Evolutionary conservation across 495 filamentous ascomycete species (phyloP), one percentile per base, ranked within the genome.

Genomic region (Rhizodiscina lignyota): DNA sequence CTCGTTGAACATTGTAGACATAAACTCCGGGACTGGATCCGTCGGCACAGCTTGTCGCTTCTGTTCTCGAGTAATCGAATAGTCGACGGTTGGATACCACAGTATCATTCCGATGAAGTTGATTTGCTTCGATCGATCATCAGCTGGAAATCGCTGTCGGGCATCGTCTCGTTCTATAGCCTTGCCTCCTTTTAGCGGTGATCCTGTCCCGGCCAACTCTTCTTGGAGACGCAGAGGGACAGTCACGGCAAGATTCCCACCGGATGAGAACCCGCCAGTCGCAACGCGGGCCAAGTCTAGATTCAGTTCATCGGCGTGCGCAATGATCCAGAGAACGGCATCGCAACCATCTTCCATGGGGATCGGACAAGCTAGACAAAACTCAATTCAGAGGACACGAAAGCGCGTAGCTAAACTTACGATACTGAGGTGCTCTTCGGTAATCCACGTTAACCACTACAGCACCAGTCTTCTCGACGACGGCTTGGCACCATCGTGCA

Each of bases 1-100:
- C 22, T 76, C 74, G 44, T 94, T 85, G 45, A 93, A 93, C n/a
- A 94, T 71, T n/a, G n/a, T n/a, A n/a, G n/a, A n/a, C n/a, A n/a
- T n/a, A n/a, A n/a, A n/a, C n/a, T n/a, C n/a, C n/a, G n/a, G n/a
- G n/a, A n/a, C n/a, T n/a, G n/a, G n/a, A 30, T 70, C 64, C 2
- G 83, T 89, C 48, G 92, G 72, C 30, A 77, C 62, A 3, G 66
- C 54, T 1, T 64, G 63, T 8, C 83, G 73, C n/a, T 81, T 77
- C 34, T 77, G 68, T 2, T 69, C 74, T 3, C 87, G 75, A 1
- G 75, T 71, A 11, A 72, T 59, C 2, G 83, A 78, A 53, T 85
- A 91, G 53, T 94, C 87, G 15, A 79, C 72, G 11, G 79, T 66
- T 0, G 87, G 87, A 45, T 94, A 94, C 70, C 77, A 94, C 31